These are phyloP conservation scores for Colletotrichum musae DNA, from an alignment of 2,329 filamentous ascomycete genomes.

Conservation along the genomic window DNA sequence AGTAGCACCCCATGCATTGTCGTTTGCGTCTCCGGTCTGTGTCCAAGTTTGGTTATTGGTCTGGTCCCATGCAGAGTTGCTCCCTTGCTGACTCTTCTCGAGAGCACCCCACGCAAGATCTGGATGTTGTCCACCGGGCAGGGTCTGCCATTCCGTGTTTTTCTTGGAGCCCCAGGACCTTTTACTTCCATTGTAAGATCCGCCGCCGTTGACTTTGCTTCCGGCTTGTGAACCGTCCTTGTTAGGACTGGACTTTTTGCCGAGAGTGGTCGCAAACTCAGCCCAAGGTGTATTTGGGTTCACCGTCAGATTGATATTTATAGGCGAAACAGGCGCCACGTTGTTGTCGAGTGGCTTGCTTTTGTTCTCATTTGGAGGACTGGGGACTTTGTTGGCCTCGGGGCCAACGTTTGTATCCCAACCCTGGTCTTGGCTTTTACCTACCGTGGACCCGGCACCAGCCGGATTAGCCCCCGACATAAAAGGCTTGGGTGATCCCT, in stretches of 20 bases:
- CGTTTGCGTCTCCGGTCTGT: slow-evolving; percentile 20
- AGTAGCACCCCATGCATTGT: slow-evolving; percentile 23
- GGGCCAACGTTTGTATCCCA: slow-evolving; percentile 41
- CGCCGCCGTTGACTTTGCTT: slow-evolving; percentile 17
- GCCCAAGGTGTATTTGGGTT: slow-evolving; percentile 40
- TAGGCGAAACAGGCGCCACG: slow-evolving; percentile 30
- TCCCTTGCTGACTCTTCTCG: slow-evolving; percentile 9
- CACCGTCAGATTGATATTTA: slow-evolving; percentile 36
- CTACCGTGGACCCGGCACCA: slow-evolving; percentile 12
- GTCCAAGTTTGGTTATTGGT: slow-evolving; percentile 20
- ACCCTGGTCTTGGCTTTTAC: slow-evolving; percentile 40
- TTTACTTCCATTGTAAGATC: slow-evolving; percentile 37
- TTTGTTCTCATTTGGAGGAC: slow-evolving; percentile 10
- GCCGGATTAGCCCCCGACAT: slow-evolving; percentile 33
- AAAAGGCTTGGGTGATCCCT: slow-evolving; percentile 20
- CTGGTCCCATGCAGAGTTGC: slow-evolving; percentile 16
- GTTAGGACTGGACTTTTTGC: slow-evolving; percentile 32
- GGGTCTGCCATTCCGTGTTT: slow-evolving; percentile 17
- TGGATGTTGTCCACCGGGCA: slow-evolving; percentile 30
- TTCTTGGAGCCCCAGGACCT: slow-evolving; percentile 40
- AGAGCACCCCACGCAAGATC: slow-evolving; percentile 31
- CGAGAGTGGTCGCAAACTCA: slow-evolving; percentile 17
- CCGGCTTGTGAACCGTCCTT: slow-evolving; percentile 20
- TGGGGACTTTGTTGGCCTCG: slow-evolving; percentile 7
- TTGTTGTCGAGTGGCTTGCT: slow-evolving; percentile 10